Conservation (phyloP, 2,329 filamentous ascomycete genomes). For the Colletotrichum lupini region DNA sequence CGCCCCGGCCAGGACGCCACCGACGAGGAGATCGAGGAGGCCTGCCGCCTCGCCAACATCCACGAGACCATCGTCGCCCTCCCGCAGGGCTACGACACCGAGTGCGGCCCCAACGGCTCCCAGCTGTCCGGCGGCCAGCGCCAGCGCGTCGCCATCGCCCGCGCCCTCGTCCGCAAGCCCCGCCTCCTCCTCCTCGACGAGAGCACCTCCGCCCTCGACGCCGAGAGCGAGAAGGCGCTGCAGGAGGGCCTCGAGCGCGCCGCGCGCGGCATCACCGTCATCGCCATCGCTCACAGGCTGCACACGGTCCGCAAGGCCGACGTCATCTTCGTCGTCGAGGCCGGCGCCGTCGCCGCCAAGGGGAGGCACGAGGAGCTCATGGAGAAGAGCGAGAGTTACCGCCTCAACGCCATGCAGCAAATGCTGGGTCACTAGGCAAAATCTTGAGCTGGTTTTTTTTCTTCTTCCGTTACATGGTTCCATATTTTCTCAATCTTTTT, state of each 20-base stretch:
- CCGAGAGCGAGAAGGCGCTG: constrained; percentile 67
- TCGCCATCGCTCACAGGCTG: constrained; percentile 58
- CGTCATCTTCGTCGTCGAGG: constrained; percentile 60
- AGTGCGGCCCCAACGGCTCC: constrained; percentile 70
- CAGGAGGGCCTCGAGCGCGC: constrained; percentile 66
- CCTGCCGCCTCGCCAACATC: constrained; percentile 67
- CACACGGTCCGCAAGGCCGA: constrained; percentile 56
- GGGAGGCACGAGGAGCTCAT: constrained; percentile 66
- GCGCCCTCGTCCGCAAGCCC: constrained; percentile 73
- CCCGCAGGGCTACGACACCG: constrained; percentile 67
- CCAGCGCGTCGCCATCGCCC: constrained; percentile 76
- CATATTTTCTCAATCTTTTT: not conserved
- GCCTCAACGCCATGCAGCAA: constrained; percentile 63
- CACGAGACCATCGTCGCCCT: constrained; percentile 67
- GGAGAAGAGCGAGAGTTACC: constrained; percentile 62
- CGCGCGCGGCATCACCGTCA: constrained; percentile 51
- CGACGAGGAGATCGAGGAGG: constrained; percentile 63
- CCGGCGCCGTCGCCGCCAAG: constrained; percentile 61
- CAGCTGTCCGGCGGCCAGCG: constrained; percentile 77
- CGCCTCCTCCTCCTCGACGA: constrained; percentile 77
- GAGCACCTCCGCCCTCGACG: constrained; percentile 75
- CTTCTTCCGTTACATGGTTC: not conserved
- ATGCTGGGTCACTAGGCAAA: constrained; percentile 48
- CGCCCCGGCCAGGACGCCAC: constrained; percentile 57
- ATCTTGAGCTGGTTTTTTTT: not conserved